A percentile compares a stretch with the other conserved stretches of the same genome.
phyloP scores from a whole-genome alignment of 2,329 filamentous ascomycete genomes.

The Ceratocystis colombiana region DNA sequence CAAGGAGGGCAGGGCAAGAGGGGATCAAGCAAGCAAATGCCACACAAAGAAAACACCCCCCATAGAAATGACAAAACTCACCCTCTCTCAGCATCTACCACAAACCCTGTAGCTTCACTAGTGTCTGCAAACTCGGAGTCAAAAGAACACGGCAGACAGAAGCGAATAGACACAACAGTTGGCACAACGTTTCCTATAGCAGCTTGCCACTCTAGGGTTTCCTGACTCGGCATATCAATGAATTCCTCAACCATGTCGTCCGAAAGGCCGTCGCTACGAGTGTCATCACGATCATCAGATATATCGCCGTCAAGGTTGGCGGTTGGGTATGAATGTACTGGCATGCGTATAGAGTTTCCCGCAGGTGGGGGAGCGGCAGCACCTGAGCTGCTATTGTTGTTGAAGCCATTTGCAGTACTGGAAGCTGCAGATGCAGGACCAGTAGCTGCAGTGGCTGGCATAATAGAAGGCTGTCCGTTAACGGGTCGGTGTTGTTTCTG shows the following conservation, averaged over 20 bases:
- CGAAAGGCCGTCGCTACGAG: conserved; percentile 30
- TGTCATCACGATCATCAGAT: conserved; percentile 29
- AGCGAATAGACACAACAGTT: conserved; percentile 96
- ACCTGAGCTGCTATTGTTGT: conserved; percentile 21
- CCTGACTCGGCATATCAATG: conserved; percentile 32
- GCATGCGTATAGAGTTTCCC: conserved; percentile 13
- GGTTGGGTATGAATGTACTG: conserved; percentile 21
- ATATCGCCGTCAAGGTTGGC: not conserved
- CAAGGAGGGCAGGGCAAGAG: not conserved
- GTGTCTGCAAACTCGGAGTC: conserved; percentile 92
- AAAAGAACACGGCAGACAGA: conserved; percentile 95
- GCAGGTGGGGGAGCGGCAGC: not conserved
- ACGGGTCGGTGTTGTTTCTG: conserved; percentile 37
- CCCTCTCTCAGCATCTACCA: conserved; percentile 87
- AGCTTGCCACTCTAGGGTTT: conserved; percentile 67
- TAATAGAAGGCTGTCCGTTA: conserved; percentile 40
- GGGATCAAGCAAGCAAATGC: not conserved
- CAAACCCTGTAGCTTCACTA: conserved; percentile 94
- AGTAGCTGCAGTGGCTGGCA: conserved; percentile 33
- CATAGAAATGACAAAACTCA: conserved; percentile 36
- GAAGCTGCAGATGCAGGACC: not conserved
- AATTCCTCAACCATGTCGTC: conserved; percentile 31
- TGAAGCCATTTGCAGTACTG: not conserved
- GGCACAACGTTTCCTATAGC: conserved; percentile 90
- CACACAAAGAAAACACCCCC: no score